phyloP scores from a whole-genome alignment of 2,329 filamentous ascomycete species.

The Calonectria pseudoreteaudii region DNA sequence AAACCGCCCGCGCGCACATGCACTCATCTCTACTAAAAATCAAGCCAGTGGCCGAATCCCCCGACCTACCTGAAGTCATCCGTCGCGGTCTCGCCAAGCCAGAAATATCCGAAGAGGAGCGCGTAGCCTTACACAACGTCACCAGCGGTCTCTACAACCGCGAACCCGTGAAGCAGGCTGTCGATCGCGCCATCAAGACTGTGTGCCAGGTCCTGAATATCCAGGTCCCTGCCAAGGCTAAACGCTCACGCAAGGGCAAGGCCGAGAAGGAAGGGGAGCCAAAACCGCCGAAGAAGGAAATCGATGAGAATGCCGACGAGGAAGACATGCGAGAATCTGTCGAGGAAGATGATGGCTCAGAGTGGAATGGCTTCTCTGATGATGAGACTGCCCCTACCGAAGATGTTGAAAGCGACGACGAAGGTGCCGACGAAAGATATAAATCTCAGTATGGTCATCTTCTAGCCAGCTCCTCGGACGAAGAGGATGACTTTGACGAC shows the following conservation, averaged over 20 bases:
- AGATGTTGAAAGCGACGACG: slow-evolving; percentile 41
- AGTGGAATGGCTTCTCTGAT: slow-evolving; percentile 54
- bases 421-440: slow-evolving; percentile 48
- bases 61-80: slow-evolving; percentile 62
- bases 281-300: slow-evolving; percentile 32
- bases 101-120: slow-evolving; percentile 64
- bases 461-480: slow-evolving; percentile 58
- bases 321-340: slow-evolving; percentile 35
- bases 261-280: slow-evolving; percentile 47
- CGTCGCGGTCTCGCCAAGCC: slow-evolving; percentile 61
- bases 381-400: slow-evolving; percentile 25
- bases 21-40: slow-evolving; percentile 66
- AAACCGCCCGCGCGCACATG: slow-evolving; percentile 68
- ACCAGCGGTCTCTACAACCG: slow-evolving; percentile 68
- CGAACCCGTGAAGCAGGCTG: slow-evolving; percentile 60
- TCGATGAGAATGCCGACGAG: slow-evolving; percentile 27
- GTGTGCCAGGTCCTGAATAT: slow-evolving; percentile 63
- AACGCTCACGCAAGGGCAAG: slow-evolving; percentile 47
- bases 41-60: slow-evolving; percentile 63
- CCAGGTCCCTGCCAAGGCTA: slow-evolving; percentile 56
- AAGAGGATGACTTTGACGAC: slow-evolving; percentile 52
- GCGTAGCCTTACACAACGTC: slow-evolving; percentile 66
- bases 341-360: slow-evolving; percentile 43
- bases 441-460: slow-evolving; percentile 58
- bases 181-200: slow-evolving; percentile 61